phyloP scores from a whole-genome alignment of 805 yeast genomes.

The Barnettozyma botsteinii region DNA sequence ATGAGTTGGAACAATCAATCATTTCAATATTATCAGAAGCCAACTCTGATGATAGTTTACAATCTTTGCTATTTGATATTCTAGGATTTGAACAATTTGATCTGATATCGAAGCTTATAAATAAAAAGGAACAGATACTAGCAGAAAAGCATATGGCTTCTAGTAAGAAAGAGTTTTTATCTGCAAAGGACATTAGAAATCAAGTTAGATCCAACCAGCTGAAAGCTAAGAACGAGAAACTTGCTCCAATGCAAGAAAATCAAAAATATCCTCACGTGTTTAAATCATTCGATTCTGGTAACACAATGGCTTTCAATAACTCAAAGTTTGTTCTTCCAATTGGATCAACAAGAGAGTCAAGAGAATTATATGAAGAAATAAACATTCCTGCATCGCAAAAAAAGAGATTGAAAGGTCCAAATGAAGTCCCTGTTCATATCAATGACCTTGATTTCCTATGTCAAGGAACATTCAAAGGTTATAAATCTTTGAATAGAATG shows the following conservation, averaged over 20 bases:
- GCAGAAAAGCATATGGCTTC: constrained; percentile 19
- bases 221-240: constrained; percentile 41
- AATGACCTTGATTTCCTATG: constrained; percentile 70
- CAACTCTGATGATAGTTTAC: constrained; percentile 52
- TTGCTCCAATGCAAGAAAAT: constrained; percentile 40
- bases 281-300: constrained; percentile 60
- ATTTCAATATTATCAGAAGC: constrained; percentile 30
- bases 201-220: constrained; percentile 47
- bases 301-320: constrained; percentile 72
- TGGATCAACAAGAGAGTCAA: constrained; percentile 66
- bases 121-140: constrained; percentile 34
- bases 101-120: constrained; percentile 58
- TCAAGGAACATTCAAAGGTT: constrained; percentile 76
- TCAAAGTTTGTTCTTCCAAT: constrained; percentile 72
- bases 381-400: constrained; percentile 70
- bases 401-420: constrained; percentile 31
- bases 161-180: constrained; percentile 32
- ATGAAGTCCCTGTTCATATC: constrained; percentile 49
- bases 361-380: constrained; percentile 70
- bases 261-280: constrained; percentile 83
- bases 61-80: constrained; percentile 68
- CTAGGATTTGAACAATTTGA: constrained; percentile 86
- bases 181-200: constrained; percentile 50
- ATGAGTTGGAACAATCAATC: constrained; percentile 27
- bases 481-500: constrained; percentile 73